Evolutionary conservation across 495 filamentous ascomycete genomes (phyloP).

Genomic region (Podospora bellae-mahoneyi): DNA sequence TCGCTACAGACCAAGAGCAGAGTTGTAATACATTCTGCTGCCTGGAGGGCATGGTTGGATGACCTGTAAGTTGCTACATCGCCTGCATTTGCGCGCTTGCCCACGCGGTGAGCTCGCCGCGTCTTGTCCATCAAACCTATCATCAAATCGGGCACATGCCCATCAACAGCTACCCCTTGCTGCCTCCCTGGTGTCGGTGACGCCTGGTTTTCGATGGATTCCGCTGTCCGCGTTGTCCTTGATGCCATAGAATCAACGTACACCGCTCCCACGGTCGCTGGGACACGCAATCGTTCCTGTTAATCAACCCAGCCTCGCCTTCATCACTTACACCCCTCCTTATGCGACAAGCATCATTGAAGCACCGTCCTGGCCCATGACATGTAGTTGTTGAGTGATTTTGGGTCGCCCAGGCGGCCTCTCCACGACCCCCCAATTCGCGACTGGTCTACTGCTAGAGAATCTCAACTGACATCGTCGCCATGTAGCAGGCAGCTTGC

Average conservation of each 20-base stretch:
- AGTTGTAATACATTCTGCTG: slow-evolving; percentile 23
- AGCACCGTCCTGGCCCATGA: slow-evolving; percentile 17
- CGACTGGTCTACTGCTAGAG: slow-evolving; percentile 18
- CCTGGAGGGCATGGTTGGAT: slow-evolving; percentile 33
- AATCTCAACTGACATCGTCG: slow-evolving; percentile 45
- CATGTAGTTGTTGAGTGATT: slow-evolving; percentile 28
- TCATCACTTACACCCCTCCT: slow-evolving; percentile 42
- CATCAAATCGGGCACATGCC: slow-evolving; percentile 41
- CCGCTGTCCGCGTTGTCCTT: slow-evolving; percentile 29
- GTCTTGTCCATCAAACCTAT: slow-evolving; percentile 42
- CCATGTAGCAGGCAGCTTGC: slow-evolving; percentile 44
- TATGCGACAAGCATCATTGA: slow-evolving; percentile 47
- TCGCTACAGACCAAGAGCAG: slow-evolving; percentile 18
- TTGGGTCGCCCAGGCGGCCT: slow-evolving; percentile 38
- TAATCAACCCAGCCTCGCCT: slow-evolving; percentile 43
- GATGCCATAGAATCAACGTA: slow-evolving; percentile 21
- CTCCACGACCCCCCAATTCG: slow-evolving; percentile 27
- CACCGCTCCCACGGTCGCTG: slow-evolving; percentile 22
- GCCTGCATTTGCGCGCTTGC: slow-evolving; percentile 17
- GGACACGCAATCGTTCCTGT: slow-evolving; percentile 40
- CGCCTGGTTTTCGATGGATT: slow-evolving; percentile 35
- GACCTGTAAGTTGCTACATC: slow-evolving; percentile 38
- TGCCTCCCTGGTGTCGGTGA: slow-evolving; percentile 31
- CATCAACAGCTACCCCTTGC: slow-evolving; percentile 33
- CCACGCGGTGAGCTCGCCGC: slow-evolving; percentile 26